Evolutionary conservation across 306 rosid genomes (phyloP).

Genomic region (Cicer chorassanicum): DNA sequence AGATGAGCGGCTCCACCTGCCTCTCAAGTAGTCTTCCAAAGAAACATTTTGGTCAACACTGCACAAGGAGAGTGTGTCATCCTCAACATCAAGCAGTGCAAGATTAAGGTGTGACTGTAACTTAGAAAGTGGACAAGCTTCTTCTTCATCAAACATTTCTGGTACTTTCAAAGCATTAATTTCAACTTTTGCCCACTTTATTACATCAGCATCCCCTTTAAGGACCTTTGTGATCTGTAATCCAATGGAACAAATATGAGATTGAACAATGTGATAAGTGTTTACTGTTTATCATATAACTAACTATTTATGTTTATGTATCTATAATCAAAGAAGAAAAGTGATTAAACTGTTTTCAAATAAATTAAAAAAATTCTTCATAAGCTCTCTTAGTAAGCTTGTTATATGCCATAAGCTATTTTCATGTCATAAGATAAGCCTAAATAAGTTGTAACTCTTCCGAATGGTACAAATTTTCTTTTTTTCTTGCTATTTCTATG

Average conservation of each 20-base stretch:
- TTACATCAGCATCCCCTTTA: slow-evolving; percentile 72
- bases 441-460: neutral
- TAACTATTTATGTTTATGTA: neutral
- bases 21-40: slow-evolving; percentile 82
- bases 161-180: slow-evolving; percentile 55
- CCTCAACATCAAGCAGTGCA: slow-evolving; percentile 92
- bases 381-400: neutral
- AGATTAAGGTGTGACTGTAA: slow-evolving; percentile 88
- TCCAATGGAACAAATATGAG: slow-evolving; percentile 36
- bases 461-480: neutral
- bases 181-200: slow-evolving; percentile 85
- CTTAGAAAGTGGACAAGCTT: slow-evolving; percentile 63
- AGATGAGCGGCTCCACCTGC: slow-evolving; percentile 98
- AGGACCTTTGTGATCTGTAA: slow-evolving; percentile 81
- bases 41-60: slow-evolving; percentile 83
- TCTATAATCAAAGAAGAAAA: neutral
- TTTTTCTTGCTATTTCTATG: neutral
- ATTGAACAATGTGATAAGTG: slow-evolving; percentile 12
- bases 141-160: slow-evolving; percentile 63
- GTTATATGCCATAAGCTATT: neutral
- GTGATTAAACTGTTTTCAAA: neutral
- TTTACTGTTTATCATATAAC: neutral
- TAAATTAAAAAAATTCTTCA: neutral
- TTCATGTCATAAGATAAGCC: neutral
- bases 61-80: slow-evolving; percentile 85